Conservation (phyloP, 1,139 yeast genomes). For the Magnusiomyces fungicola region DNA sequence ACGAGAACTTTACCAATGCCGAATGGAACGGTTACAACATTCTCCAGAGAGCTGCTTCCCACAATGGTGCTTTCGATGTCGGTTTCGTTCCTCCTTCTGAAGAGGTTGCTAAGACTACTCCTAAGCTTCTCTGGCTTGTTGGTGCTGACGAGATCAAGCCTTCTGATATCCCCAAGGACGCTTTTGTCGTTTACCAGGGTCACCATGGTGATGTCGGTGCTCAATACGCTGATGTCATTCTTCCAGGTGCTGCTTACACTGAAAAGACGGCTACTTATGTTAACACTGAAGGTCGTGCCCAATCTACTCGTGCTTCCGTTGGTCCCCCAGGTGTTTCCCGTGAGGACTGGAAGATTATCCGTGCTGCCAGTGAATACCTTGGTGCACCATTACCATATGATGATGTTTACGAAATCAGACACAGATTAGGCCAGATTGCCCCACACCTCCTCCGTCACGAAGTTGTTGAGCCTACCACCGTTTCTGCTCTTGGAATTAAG, state of each 20-base stretch:
- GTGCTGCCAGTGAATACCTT: conserved; percentile 77
- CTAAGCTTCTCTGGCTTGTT: conserved; percentile 72
- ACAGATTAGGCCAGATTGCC: conserved; percentile 68
- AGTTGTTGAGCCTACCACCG: conserved; percentile 56
- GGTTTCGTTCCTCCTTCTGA: conserved; percentile 59
- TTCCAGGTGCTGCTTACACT: conserved; percentile 86
- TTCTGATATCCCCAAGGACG: conserved; percentile 69
- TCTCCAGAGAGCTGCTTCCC: conserved; percentile 79
- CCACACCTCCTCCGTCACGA: conserved; percentile 78
- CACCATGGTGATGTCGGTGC: conserved; percentile 93
- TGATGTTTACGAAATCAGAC: conserved; percentile 60
- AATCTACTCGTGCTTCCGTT: conserved; percentile 78
- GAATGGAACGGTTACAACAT: conserved; percentile 82
- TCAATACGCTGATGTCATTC: conserved; percentile 76
- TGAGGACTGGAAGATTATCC: conserved; percentile 85
- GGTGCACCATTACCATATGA: conserved; percentile 71
- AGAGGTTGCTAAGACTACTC: conserved; percentile 44
- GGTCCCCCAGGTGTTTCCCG: conserved; percentile 90
- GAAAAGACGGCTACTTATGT: conserved; percentile 85
- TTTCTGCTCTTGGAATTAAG: conserved; percentile 54
- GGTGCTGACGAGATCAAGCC: conserved; percentile 79
- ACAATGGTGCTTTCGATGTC: conserved; percentile 79
- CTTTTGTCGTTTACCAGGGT: conserved; percentile 86
- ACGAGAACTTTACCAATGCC: conserved; percentile 55
- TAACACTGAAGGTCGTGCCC: conserved; percentile 87